Evolutionary conservation across 1,284 basidiomycete genomes (phyloP).

Genomic region (Trichosporon inkin): DNA sequence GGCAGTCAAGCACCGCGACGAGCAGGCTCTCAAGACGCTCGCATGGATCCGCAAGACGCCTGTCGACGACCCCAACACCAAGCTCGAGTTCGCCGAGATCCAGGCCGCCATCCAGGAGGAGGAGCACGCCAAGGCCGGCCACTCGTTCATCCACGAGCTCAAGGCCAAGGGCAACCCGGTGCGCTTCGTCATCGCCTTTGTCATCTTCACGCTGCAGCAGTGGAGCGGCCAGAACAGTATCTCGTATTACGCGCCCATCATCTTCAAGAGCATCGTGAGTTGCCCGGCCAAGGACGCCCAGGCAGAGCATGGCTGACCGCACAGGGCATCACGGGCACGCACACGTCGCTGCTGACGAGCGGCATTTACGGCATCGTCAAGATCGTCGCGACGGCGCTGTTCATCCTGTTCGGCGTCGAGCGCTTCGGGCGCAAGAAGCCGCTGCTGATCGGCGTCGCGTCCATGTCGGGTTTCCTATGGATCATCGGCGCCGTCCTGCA

Average conservation of each 20-base stretch:
- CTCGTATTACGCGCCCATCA: slow-evolving; percentile 60
- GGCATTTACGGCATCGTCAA: slow-evolving; percentile 80
- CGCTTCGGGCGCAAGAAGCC: slow-evolving; percentile 49
- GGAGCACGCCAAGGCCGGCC: slow-evolving; percentile 38
- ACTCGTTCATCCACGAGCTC: slow-evolving; percentile 56
- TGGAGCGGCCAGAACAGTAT: slow-evolving; percentile 63
- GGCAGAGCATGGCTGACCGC: slow-evolving; percentile 24
- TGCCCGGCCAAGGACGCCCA: neutral
- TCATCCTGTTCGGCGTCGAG: slow-evolving; percentile 60
- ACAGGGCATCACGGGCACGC: slow-evolving; percentile 54
- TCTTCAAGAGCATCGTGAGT: slow-evolving; percentile 52
- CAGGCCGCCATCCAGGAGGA: slow-evolving; percentile 55
- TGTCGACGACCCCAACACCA: slow-evolving; percentile 55
- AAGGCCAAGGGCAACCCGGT: slow-evolving; percentile 68
- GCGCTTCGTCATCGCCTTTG: slow-evolving; percentile 61
- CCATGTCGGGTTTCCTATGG: slow-evolving; percentile 62
- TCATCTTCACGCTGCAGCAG: slow-evolving; percentile 61
- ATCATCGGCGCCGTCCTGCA: slow-evolving; percentile 71
- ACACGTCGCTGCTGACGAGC: slow-evolving; percentile 63
- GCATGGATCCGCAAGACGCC: slow-evolving; percentile 60
- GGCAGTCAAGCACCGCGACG: slow-evolving; percentile 56
- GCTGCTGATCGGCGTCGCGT: slow-evolving; percentile 51
- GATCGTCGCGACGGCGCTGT: slow-evolving; percentile 64
- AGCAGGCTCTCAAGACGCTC: slow-evolving; percentile 54
- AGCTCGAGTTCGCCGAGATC: slow-evolving; percentile 57